Evolutionary conservation across 768 basidiomycete genomes (phyloP).

Genomic region (Mycena leptocephala): DNA sequence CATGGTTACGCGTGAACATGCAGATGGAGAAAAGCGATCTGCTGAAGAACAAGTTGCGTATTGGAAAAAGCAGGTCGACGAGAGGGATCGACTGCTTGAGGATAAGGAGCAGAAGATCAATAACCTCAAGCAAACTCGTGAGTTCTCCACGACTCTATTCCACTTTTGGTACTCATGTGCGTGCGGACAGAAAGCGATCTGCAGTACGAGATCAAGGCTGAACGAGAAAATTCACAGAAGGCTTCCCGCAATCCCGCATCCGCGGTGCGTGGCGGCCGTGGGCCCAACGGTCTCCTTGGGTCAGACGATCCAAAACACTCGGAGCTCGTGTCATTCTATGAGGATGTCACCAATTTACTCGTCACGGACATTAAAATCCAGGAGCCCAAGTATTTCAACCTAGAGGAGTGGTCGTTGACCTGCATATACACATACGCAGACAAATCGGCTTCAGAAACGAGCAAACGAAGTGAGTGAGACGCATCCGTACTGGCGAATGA

Average conservation of each 20-base stretch:
- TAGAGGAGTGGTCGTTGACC: conserved; percentile 74
- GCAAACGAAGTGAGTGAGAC: conserved; percentile 57
- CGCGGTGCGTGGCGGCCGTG: conserved; percentile 51
- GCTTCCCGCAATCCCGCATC: conserved; percentile 59
- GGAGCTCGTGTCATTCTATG: conserved; percentile 82
- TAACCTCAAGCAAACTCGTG: conserved; percentile 67
- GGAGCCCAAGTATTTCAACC: conserved; percentile 52
- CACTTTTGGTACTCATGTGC: conserved; percentile 4
- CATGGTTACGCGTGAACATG: conserved; percentile 82
- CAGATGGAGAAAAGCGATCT: conserved; percentile 75
- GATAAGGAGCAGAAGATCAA: conserved; percentile 64
- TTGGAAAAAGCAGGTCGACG: conserved; percentile 60
- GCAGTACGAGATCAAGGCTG: conserved; percentile 71
- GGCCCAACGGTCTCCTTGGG: conserved; percentile 51
- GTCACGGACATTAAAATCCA: conserved; percentile 72
- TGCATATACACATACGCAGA: conserved; percentile 78
- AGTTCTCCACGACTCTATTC: conserved; percentile 33
- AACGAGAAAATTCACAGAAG: conserved; percentile 71
- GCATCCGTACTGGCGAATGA: background rate
- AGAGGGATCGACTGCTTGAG: conserved; percentile 58
- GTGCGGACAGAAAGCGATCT: conserved; percentile 64
- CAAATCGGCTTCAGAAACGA: conserved; percentile 44
- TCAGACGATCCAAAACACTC: conserved; percentile 72
- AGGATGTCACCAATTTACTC: conserved; percentile 88
- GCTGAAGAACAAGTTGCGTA: conserved; percentile 65